phyloP scores from a whole-genome alignment of 352 stramenopile species.

The Globisporangium nagaii region DNA sequence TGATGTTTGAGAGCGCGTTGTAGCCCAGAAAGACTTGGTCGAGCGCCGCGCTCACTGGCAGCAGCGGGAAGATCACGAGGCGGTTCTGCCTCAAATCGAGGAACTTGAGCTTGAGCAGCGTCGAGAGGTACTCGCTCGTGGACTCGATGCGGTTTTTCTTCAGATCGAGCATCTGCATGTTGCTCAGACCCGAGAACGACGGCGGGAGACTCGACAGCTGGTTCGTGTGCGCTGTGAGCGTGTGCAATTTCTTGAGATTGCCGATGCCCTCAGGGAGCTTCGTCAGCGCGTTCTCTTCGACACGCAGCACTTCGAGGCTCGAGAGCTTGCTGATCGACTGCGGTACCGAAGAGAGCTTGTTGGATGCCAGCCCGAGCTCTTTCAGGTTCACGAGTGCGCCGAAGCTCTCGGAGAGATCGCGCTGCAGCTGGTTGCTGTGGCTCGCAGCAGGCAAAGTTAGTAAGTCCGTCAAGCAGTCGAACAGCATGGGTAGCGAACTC shows the following conservation, averaged over 20 bases:
- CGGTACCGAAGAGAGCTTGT: slow-evolving; percentile 55
- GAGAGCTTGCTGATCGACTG: slow-evolving; percentile 38
- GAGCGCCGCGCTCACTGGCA: slow-evolving; percentile 47
- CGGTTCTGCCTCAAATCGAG: slow-evolving; percentile 74
- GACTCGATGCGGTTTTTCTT: slow-evolving; percentile 73
- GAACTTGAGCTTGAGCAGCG: slow-evolving; percentile 47
- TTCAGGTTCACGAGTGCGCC: slow-evolving; percentile 47
- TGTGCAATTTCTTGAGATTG: slow-evolving; percentile 49
- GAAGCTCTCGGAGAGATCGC: slow-evolving; percentile 47
- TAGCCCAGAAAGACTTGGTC: slow-evolving; percentile 81
- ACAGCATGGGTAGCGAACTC: too few relatives aligned
- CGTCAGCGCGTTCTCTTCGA: slow-evolving; percentile 62
- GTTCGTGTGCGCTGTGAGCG: slow-evolving; percentile 57
- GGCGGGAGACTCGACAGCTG: slow-evolving; percentile 40
- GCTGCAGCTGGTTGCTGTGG: slow-evolving; percentile 55
- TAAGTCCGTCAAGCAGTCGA: too few relatives aligned
- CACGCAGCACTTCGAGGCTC: slow-evolving; percentile 46
- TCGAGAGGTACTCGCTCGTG: slow-evolving; percentile 30
- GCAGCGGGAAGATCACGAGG: slow-evolving; percentile 47
- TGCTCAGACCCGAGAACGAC: slow-evolving; percentile 37
- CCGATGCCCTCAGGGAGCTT: slow-evolving; percentile 46
- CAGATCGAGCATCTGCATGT: slow-evolving; percentile 63
- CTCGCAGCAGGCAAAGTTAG: neutral
- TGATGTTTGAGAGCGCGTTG: slow-evolving; percentile 53
- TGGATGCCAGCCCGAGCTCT: slow-evolving; percentile 52